Conservation (phyloP, 768 basidiomycete species). For the Fibroporia radiculosa region DNA sequence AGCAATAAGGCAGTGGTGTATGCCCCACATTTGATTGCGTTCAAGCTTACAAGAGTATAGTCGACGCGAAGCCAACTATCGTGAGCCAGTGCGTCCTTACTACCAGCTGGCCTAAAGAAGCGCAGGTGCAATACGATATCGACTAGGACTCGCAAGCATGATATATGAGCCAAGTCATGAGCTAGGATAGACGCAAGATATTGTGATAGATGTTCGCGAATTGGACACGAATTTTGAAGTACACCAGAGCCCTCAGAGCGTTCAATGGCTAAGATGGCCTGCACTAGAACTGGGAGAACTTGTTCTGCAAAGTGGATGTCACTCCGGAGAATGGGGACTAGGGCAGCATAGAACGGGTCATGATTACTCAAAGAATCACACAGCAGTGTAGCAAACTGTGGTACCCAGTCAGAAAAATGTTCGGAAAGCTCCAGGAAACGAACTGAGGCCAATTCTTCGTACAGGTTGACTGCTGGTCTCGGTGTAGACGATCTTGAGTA, state of each 20-base stretch:
- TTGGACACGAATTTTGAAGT: constrained; percentile 17
- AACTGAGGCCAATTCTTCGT: constrained; percentile 28
- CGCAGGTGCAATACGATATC: constrained; percentile 78
- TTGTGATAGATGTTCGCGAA: constrained; percentile 29
- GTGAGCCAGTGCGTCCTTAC: constrained; percentile 39
- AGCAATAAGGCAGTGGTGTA: constrained; percentile 90
- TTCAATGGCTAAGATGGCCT: constrained; percentile 45
- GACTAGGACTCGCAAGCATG: constrained; percentile 54
- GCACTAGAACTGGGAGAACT: constrained; percentile 69
- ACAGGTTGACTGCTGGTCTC: constrained; percentile 29
- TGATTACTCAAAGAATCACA: constrained; percentile 45
- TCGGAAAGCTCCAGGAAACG: constrained; percentile 30
- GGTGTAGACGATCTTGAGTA: constrained; percentile 12
- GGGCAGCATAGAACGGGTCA: constrained; percentile 62
- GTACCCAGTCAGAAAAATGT: constrained; percentile 60
- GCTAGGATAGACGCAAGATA: constrained; percentile 55
- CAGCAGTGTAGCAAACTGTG: constrained; percentile 46
- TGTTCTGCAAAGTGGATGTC: constrained; percentile 55
- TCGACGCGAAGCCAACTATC: constrained; percentile 82
- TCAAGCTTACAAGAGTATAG: constrained; percentile 59
- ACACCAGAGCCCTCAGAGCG: constrained; percentile 14
- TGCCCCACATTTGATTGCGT: constrained; percentile 70
- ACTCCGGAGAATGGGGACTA: constrained; percentile 48
- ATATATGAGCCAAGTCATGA: constrained; percentile 27
- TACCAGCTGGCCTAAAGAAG: constrained; percentile 38